phyloP scores from a whole-genome alignment of 495 filamentous ascomycete genomes.

The Penicillium bovifimosum region DNA sequence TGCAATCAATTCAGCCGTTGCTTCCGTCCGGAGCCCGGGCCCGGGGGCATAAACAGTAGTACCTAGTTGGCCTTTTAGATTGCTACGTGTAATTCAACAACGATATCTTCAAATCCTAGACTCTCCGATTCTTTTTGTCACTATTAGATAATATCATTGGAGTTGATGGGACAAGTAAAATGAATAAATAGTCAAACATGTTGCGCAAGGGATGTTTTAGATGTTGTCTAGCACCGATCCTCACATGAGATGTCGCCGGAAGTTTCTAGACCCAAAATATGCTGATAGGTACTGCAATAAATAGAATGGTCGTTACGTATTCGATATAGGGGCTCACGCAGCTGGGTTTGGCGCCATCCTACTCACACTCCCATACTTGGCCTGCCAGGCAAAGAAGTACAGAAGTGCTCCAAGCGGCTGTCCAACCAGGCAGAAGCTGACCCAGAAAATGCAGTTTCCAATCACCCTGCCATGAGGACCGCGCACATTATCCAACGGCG shows the following conservation, averaged over 20 bases:
- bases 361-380: slow-evolving; percentile 82
- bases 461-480: slow-evolving; percentile 65
- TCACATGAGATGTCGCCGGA: background rate
- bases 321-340: background rate
- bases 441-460: slow-evolving; percentile 94
- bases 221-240: background rate
- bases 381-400: slow-evolving; percentile 98
- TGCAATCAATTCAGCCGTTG: background rate
- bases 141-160: background rate
- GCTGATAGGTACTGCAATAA: background rate
- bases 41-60: too few relatives aligned
- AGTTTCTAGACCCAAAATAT: background rate
- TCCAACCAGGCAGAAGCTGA: slow-evolving; percentile 86
- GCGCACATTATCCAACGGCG: slow-evolving; percentile 70
- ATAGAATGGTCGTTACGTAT: background rate
- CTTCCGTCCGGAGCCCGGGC: too few relatives aligned
- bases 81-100: too few relatives aligned
- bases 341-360: slow-evolving; percentile 13
- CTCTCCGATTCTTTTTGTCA: background rate
- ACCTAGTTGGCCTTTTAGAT: background rate
- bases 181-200: background rate
- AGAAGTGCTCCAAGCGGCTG: slow-evolving; percentile 85
- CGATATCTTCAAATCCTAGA: too few relatives aligned
- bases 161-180: background rate
- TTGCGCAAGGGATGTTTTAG: background rate